Percentiles rank a stretch among this genome's conserved stretches.
These are phyloP conservation scores for Anthracocystis panici-leucophaei DNA, from an alignment of 1,284 basidiomycete species.

Conservation along the genomic window DNA sequence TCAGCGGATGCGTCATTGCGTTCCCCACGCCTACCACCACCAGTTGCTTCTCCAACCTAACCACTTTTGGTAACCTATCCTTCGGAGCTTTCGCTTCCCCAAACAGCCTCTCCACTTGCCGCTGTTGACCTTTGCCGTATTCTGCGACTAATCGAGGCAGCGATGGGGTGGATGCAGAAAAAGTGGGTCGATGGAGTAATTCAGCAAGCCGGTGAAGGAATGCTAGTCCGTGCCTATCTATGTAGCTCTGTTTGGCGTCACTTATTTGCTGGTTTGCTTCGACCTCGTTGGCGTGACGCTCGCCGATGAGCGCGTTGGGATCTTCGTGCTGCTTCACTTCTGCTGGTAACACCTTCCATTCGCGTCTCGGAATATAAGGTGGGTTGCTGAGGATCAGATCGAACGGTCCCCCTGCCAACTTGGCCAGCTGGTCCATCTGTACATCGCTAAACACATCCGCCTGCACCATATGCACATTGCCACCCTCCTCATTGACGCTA, in stretches of 20 bases:
- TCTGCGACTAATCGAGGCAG: conserved; percentile 38
- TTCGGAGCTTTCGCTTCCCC: conserved; percentile 9
- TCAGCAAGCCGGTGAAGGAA: conserved; percentile 34
- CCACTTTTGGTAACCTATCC: conserved; percentile 16
- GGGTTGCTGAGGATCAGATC: conserved; percentile 42
- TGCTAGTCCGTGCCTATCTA: conserved; percentile 24
- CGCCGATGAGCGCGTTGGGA: conserved; percentile 41
- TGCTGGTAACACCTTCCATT: conserved; percentile 18
- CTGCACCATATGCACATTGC: conserved; percentile 21
- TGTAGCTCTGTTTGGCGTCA: conserved; percentile 6
- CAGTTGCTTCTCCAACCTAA: conserved; percentile 10
- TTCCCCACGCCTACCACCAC: conserved; percentile 43
- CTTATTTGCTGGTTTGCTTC: not conserved
- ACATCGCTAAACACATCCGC: conserved; percentile 36
- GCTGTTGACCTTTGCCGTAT: conserved; percentile 44
- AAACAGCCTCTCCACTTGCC: conserved; percentile 22
- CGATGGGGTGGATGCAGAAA: not conserved
- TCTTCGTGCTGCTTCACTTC: conserved; percentile 44
- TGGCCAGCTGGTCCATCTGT: conserved; percentile 19
- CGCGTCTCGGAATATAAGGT: conserved; percentile 41
- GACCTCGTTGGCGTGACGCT: conserved; percentile 7
- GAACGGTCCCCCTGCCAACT: conserved; percentile 25
- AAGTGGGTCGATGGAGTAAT: conserved; percentile 22
- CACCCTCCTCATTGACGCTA: not conserved
- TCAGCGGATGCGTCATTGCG: conserved; percentile 42